Evolutionary conservation across 2,329 filamentous ascomycete genomes (phyloP), one percentile per base, ranked within the genome.

Genomic region (Chaetomium sp.): DNA sequence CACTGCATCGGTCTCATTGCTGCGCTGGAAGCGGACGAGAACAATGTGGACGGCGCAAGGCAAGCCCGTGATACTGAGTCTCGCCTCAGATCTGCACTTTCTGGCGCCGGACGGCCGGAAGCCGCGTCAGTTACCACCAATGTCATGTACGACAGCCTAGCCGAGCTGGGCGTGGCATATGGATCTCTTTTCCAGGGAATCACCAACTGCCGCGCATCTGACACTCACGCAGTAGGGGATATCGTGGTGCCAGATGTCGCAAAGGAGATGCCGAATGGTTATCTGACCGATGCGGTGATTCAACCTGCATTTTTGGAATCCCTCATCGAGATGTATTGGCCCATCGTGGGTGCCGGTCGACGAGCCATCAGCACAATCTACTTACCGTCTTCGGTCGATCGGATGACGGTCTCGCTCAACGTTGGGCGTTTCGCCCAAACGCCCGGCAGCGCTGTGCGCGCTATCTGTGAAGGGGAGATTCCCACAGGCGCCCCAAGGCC

Each of bases 1-100:
- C 82, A 88, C 70, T 87, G 85, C 71, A 78, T 80, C 57, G 83
- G 83, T n/a, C 75, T 84, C 2, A 76, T 87, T 10, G 74, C 78
- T 6, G 77, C 82, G 3, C 73, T 74, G 54, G 67, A 72, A 9
- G 68, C 69, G 8, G 75, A 79, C 13, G 65, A 71, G 1, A 80
- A 82, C 65, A 77, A 78, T 6, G 77, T 83, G 1, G 78, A 81
- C 57, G 75, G 76, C 33, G 69, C 69, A n/a, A 73, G 72, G 63
- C 74, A 73, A 56, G 70, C 51, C 47, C 67, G 72, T 12, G 71
- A 73, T 5, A 72, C 74, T 1, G 69, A 73, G 19, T 65, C 73
- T n/a, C 67, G 71, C 4, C 68, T 79, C 8, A 68, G 73, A 42
- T 70, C 74, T 0, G 72, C 73, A 4, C 74, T 76, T 42, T 64